Base-by-base conservation (phyloP, 1,284 basidiomycete genomes). In the Pseudozyma tsukubaensis region DNA sequence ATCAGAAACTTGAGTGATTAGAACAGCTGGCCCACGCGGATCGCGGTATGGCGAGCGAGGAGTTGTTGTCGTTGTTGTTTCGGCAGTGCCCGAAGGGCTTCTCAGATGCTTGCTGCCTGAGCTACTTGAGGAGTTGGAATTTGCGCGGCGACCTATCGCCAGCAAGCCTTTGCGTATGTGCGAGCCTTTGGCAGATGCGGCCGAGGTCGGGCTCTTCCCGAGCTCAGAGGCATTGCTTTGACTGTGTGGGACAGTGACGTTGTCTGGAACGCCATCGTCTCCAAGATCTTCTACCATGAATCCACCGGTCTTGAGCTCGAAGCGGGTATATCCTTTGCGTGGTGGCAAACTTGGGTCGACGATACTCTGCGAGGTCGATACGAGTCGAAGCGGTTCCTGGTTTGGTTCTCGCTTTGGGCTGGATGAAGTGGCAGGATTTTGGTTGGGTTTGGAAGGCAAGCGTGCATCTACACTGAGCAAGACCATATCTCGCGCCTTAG, bases 211-310 rank as follows among this genome's bases (percentile, higher is more conserved):
- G 40, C 57, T 72, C 18, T 59, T 67, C 13, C 56, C 44, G 5
- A 57, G 50, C 10, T 72, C 70, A 0, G 53, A 42, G 12, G 56
- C 6, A 11, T 47, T 50, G 5, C 37, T 4, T 9, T 37, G 18
- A 14, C 6, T 14, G 24, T 3, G 37, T 9, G 44, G 19, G 14
- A 14, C 19, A 5, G 29, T 6, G 21, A 39, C 6, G 18, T 10
- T n/a, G n/a, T 68, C 64, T 4, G 70, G 70, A 4, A 67, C 63
- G 24, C 74, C 70, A 32, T 77, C 74, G 42, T 70, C 61, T 16
- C 76, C 76, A 1, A 81, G 59, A 40, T 79, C 79, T 37, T 81
- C 79, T 29, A 80, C 78, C 70, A 81, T 73, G 61, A 81, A 81
- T 16, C 79, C 79, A 29, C 78, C 79, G 0, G 76, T 70, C 13